These are phyloP conservation scores for Eucalyptus decipiens DNA, from an alignment of 345 rosid species.

Conservation along the genomic window DNA sequence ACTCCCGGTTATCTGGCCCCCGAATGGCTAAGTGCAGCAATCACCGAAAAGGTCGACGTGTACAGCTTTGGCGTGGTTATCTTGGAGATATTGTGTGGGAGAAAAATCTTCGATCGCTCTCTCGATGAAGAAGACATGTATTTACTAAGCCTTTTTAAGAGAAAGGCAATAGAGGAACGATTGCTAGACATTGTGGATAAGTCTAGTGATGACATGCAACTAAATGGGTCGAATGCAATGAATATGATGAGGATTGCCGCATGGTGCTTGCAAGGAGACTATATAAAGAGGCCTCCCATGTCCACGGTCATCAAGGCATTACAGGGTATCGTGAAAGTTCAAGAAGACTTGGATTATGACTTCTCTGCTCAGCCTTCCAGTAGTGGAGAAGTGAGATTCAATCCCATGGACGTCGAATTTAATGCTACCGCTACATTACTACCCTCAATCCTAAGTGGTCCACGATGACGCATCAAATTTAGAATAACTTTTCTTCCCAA, in stretches of 20 bases:
- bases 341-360: background rate
- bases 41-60: slow-evolving; percentile 1
- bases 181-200: slow-evolving; percentile 2
- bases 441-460: background rate
- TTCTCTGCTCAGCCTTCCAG: background rate
- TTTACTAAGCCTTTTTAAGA: slow-evolving; percentile 4
- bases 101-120: slow-evolving; percentile 2
- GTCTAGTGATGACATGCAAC: slow-evolving; percentile 1
- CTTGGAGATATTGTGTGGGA: slow-evolving; percentile 12
- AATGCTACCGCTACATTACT: background rate
- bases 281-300: background rate
- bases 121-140: slow-evolving; percentile 2
- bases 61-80: slow-evolving; percentile 16
- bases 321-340: background rate
- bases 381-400: accelerated
- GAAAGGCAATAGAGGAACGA: background rate
- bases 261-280: slow-evolving; percentile 25
- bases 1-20: too few relatives aligned
- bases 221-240: background rate
- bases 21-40: accelerated
- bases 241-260: slow-evolving; percentile 12
- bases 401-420: accelerated
- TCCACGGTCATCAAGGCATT: slow-evolving; percentile 1
- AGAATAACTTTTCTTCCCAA: too few relatives aligned
- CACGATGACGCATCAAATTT: background rate